Conservation (phyloP, 495 filamentous ascomycete species). For the Aspergillus diversus region DNA sequence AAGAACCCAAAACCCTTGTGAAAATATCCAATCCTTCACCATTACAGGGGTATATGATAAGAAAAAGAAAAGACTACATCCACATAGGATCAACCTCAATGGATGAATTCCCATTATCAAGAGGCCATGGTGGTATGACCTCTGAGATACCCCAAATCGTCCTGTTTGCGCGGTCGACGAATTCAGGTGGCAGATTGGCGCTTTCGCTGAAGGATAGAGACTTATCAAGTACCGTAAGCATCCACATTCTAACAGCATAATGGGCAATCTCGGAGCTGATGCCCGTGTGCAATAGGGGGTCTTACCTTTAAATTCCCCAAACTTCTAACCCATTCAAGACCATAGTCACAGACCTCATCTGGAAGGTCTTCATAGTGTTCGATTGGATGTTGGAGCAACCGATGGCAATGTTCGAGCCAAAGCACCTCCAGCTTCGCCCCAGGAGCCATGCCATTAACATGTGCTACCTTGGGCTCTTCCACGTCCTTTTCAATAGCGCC, state of each 20-base stretch:
- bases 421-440: constrained; percentile 30
- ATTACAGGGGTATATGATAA: not conserved
- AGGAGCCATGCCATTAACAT: constrained; percentile 22
- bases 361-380: constrained; percentile 11
- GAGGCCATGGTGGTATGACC: constrained; percentile 31
- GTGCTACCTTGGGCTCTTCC: constrained; percentile 15
- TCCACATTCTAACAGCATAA: not conserved
- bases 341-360: constrained; percentile 23
- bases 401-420: constrained; percentile 37
- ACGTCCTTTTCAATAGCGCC: constrained; percentile 28
- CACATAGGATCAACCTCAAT: constrained; percentile 38
- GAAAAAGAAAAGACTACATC: constrained; percentile 9
- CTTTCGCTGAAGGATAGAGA: constrained; percentile 41
- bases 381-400: constrained; percentile 14
- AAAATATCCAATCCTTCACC: not conserved
- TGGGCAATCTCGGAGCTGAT: not conserved
- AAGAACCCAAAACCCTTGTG: not conserved
- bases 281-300: not conserved
- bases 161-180: constrained; percentile 33
- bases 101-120: constrained; percentile 11
- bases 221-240: constrained; percentile 20
- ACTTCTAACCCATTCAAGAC: constrained; percentile 34
- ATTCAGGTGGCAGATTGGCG: constrained; percentile 30
- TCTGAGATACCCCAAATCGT: constrained; percentile 37
- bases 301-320: constrained; percentile 31